phyloP scores from a whole-genome alignment of 148 eudicot species.

The Amaranthus hypochondriacus region DNA sequence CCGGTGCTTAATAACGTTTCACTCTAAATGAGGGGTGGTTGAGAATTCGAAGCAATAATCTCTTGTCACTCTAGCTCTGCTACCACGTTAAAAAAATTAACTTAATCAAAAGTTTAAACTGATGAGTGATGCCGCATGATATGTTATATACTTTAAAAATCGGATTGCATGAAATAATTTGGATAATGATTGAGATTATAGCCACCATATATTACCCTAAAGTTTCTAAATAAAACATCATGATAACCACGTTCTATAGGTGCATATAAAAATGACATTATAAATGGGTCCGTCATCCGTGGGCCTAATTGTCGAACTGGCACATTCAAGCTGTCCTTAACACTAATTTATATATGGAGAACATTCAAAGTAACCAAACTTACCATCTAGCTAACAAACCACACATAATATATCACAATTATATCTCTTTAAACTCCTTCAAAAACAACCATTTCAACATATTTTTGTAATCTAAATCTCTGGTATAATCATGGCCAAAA shows the following conservation, averaged over 20 bases:
- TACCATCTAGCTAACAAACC: background rate
- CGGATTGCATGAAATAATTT: background rate
- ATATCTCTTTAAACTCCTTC: background rate
- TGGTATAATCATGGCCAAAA: constrained; percentile 24
- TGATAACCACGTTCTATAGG: constrained; percentile 12
- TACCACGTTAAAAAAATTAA: too few species aligned
- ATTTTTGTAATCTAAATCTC: background rate
- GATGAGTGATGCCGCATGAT: background rate
- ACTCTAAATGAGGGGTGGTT: too few species aligned
- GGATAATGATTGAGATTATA: constrained; percentile 4
- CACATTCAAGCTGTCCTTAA: constrained; percentile 20
- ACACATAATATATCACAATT: background rate
- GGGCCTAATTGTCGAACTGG: background rate
- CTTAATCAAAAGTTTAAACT: too few species aligned
- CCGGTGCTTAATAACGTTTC: too few species aligned
- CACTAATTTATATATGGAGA: constrained; percentile 19
- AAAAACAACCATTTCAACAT: background rate
- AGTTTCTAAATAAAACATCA: background rate
- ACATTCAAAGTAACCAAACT: constrained; percentile 5
- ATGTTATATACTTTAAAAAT: background rate
- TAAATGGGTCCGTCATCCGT: background rate
- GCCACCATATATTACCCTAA: background rate
- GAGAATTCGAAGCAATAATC: too few species aligned
- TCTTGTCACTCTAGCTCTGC: too few species aligned
- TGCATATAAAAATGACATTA: background rate